These are phyloP conservation scores for Gymnopilus junonius DNA, from an alignment of 768 basidiomycete genomes.

Conservation along the genomic window DNA sequence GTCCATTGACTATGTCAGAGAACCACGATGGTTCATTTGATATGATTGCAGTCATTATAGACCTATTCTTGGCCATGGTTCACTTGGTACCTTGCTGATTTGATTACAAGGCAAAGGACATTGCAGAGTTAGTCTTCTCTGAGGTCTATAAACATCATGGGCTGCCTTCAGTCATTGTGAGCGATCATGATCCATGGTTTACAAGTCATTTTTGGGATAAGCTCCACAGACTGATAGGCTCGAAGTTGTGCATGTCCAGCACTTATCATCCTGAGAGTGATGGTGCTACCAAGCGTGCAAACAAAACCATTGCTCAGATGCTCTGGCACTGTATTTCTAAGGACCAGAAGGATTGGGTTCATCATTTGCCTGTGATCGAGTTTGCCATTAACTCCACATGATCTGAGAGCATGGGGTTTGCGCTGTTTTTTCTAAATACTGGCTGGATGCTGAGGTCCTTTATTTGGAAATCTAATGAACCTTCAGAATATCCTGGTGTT, in stretches of 20 bases:
- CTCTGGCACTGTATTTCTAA: slow-evolving; percentile 23
- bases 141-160: slow-evolving; percentile 16
- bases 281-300: slow-evolving; percentile 19
- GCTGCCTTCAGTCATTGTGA: slow-evolving; percentile 11
- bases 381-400: slow-evolving; percentile 25
- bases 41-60: background rate
- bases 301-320: slow-evolving; percentile 25
- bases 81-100: slow-evolving; percentile 10
- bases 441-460: slow-evolving; percentile 23
- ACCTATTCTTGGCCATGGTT: slow-evolving; percentile 3
- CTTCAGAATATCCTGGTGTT: slow-evolving; percentile 23
- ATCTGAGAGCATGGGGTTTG: slow-evolving; percentile 25
- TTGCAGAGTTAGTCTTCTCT: slow-evolving; percentile 14
- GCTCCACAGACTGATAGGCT: slow-evolving; percentile 14
- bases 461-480: slow-evolving; percentile 20
- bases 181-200: slow-evolving; percentile 14
- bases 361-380: slow-evolving; percentile 28
- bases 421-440: slow-evolving; percentile 31
- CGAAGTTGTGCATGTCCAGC: slow-evolving; percentile 12
- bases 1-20: slow-evolving; percentile 8
- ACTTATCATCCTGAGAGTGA: slow-evolving; percentile 16
- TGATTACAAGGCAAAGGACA: slow-evolving; percentile 10
- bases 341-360: slow-evolving; percentile 37
- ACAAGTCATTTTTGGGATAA: slow-evolving; percentile 13
- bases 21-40: slow-evolving; percentile 1